Evolutionary conservation across 371 early-diverging fungal genomes (phyloP).

Genomic region (Nematocida ausubeli): DNA sequence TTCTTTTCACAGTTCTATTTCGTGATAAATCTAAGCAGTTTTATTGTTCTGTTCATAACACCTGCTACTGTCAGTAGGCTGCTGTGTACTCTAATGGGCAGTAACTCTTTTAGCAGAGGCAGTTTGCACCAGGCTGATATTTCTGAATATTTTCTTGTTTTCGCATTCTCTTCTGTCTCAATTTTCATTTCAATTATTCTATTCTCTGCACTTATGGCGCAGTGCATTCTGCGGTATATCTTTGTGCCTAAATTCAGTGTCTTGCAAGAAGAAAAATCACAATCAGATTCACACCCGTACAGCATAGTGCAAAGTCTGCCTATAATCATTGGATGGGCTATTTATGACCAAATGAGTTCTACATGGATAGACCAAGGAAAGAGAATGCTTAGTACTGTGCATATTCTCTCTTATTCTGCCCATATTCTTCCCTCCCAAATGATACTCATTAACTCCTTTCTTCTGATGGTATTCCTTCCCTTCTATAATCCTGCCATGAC

Average conservation of each 20-base stretch:
- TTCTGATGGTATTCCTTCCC: conserved; percentile 70
- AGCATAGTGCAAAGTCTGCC: conserved; percentile 57
- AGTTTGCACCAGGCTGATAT: not conserved
- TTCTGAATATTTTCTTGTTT: conserved; percentile 38
- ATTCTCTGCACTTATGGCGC: not conserved
- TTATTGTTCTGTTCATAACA: conserved; percentile 56
- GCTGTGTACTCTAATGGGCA: not conserved
- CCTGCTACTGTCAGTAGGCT: conserved; percentile 26
- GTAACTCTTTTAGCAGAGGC: not conserved
- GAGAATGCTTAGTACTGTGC: conserved; percentile 57
- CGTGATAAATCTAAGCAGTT: conserved; percentile 74
- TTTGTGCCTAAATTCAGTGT: not conserved
- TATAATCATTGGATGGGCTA: conserved; percentile 66
- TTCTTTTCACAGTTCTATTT: conserved; percentile 75
- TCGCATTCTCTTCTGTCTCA: conserved; percentile 10
- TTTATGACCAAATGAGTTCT: conserved; percentile 68
- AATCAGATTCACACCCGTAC: not conserved
- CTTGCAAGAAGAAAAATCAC: not conserved
- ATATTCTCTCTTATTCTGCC: conserved; percentile 13
- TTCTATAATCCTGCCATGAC: conserved; percentile 69
- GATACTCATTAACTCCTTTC: conserved; percentile 68
- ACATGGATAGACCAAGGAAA: conserved; percentile 68
- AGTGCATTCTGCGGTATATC: not conserved
- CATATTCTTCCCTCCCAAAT: conserved; percentile 65
- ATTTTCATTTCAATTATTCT: not conserved